Evolutionary conservation across 2,329 filamentous ascomycete species (phyloP).

Genomic region (Phialophora macrospora): DNA sequence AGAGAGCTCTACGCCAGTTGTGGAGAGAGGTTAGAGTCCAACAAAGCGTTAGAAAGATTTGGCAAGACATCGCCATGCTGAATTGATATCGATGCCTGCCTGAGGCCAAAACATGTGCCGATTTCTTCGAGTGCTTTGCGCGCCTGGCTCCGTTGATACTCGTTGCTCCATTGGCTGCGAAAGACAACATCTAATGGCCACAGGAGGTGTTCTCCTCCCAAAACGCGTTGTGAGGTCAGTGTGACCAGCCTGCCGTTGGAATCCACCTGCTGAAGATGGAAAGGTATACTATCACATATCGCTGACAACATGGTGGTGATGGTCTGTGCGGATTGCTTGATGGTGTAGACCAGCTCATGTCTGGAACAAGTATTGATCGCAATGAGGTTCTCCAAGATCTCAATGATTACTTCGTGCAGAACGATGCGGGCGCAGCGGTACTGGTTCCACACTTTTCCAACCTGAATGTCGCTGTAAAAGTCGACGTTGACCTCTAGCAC

Average conservation of each 20-base stretch:
- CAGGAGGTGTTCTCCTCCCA: constrained; percentile 6
- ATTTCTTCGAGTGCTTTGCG: constrained; percentile 16
- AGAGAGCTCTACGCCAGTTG: not conserved
- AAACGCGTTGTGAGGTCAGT: not conserved
- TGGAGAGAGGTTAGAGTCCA: not conserved
- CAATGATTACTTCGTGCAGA: constrained; percentile 9
- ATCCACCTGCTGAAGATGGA: constrained; percentile 8
- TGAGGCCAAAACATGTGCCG: not conserved
- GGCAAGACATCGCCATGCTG: not conserved
- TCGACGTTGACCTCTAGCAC: constrained; percentile 5
- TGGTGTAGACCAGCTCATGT: not conserved
- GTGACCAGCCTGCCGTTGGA: constrained; percentile 3
- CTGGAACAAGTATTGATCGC: not conserved
- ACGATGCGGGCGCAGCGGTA: constrained; percentile 11
- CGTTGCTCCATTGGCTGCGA: constrained; percentile 6
- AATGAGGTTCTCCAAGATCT: constrained; percentile 1
- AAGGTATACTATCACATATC: constrained; percentile 10
- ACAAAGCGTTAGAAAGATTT: not conserved
- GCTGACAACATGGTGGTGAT: constrained; percentile 11
- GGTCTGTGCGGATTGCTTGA: constrained; percentile 6
- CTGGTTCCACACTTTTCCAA: constrained; percentile 11
- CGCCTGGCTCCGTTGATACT: constrained; percentile 1
- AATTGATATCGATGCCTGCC: constrained; percentile 3
- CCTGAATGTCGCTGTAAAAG: constrained; percentile 14
- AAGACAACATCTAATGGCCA: constrained; percentile 11